Conservation (phyloP, 2,329 filamentous ascomycete species). For the Cercospora beticola region DNA sequence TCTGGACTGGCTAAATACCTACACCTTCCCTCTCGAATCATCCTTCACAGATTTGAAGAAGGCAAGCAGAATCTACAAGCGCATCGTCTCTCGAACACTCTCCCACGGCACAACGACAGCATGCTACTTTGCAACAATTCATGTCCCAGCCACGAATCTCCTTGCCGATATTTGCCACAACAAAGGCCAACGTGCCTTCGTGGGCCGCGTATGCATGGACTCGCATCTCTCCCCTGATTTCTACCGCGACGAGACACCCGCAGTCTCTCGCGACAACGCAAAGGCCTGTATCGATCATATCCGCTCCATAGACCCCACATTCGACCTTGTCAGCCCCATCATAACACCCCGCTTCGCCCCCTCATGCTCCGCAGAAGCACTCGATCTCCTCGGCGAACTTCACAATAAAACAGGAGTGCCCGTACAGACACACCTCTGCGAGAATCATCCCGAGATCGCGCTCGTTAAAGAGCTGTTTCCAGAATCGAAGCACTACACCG, state of each 20-base stretch:
- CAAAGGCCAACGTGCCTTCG: slow-evolving; percentile 81
- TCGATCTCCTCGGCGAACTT: slow-evolving; percentile 64
- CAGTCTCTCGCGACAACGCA: slow-evolving; percentile 54
- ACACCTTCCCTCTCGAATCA: slow-evolving; percentile 91
- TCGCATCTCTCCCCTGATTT: slow-evolving; percentile 65
- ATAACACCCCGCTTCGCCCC: slow-evolving; percentile 69
- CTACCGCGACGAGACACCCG: slow-evolving; percentile 72
- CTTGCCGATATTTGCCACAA: slow-evolving; percentile 79
- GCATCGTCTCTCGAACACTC: slow-evolving; percentile 76
- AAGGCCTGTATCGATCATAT: slow-evolving; percentile 58
- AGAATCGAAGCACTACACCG: slow-evolving; percentile 62
- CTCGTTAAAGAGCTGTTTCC: slow-evolving; percentile 73
- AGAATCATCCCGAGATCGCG: slow-evolving; percentile 72
- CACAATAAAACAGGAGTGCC: slow-evolving; percentile 63
- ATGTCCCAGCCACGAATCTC: slow-evolving; percentile 85
- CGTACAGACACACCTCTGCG: slow-evolving; percentile 86
- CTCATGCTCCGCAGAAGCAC: slow-evolving; percentile 54
- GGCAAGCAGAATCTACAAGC: slow-evolving; percentile 71
- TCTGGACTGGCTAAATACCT: slow-evolving; percentile 87
- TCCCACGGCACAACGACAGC: slow-evolving; percentile 90
- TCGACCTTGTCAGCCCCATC: slow-evolving; percentile 70
- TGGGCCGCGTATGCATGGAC: slow-evolving; percentile 97
- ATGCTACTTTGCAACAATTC: slow-evolving; percentile 89
- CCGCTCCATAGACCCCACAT: slow-evolving; percentile 61
- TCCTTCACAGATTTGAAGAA: slow-evolving; percentile 64